phyloP scores from a whole-genome alignment of 805 yeast genomes.

The Candida xyloterini region DNA sequence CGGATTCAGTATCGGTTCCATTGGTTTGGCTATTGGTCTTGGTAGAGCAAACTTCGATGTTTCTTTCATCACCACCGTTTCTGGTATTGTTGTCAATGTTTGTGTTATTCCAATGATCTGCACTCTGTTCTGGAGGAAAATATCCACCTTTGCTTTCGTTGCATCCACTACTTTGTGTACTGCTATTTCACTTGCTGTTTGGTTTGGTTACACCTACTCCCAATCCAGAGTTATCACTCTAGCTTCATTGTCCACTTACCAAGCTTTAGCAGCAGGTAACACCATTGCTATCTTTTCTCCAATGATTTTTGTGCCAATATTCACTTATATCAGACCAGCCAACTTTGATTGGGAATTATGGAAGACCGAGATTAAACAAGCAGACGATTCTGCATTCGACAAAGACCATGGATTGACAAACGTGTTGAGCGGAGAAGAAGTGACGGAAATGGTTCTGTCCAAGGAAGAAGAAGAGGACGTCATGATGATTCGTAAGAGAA shows the following conservation, averaged over 20 bases:
- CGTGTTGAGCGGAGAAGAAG: constrained; percentile 29
- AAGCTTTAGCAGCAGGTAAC: constrained; percentile 55
- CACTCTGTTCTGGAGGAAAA: constrained; percentile 44
- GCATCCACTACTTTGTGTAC: constrained; percentile 45
- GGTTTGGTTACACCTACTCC: constrained; percentile 37
- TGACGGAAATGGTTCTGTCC: constrained; percentile 27
- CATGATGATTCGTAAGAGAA: constrained; percentile 26
- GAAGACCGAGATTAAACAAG: constrained; percentile 39
- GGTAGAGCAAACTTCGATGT: constrained; percentile 49
- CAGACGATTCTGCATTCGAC: constrained; percentile 38
- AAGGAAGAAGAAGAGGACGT: constrained; percentile 23
- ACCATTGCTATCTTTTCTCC: constrained; percentile 54
- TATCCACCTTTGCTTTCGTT: constrained; percentile 44
- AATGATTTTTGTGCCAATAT: constrained; percentile 40
- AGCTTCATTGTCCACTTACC: constrained; percentile 44
- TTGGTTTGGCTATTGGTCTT: constrained; percentile 50
- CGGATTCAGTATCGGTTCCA: constrained; percentile 42
- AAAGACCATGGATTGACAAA: constrained; percentile 29
- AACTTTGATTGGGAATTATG: constrained; percentile 49
- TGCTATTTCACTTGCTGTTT: constrained; percentile 42
- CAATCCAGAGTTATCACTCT: constrained; percentile 24
- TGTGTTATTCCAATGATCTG: constrained; percentile 50
- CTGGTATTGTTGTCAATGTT: constrained; percentile 53
- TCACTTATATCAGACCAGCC: constrained; percentile 45
- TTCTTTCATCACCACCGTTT: constrained; percentile 51